Evolutionary conservation across 1,284 basidiomycete genomes (phyloP), one percentile per base, ranked within the genome.

Genomic region (Ceratobasidium sp.): DNA sequence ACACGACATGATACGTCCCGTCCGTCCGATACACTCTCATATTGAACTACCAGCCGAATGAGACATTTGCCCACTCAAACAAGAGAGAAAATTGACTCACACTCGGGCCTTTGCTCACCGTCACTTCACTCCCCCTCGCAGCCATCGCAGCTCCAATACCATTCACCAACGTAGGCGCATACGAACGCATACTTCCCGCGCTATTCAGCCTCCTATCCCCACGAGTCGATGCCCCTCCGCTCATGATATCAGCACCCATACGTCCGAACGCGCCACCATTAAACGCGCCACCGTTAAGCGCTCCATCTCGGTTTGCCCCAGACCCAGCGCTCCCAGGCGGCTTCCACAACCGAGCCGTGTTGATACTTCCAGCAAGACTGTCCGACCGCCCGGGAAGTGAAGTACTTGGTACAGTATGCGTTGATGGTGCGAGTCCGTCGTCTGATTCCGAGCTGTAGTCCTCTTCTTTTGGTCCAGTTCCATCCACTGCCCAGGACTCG

Each of bases 1-100:
- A 87, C 60, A 94, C 89, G 64, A 95, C 90, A 78, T 93, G 91
- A 83, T 93, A 96, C 4, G 91, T 90, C 58, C 91, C 91, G 81
- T 95, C 93, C 28, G 90, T 90, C 63, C 92, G 90, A 84, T 96
- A 95, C 81, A 98, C 92, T 61, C 96, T 91, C 73, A 96, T 84
- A 77, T 84, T 86, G 81, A 87, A 84, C 83, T 87, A 81, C 3
- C n/a, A 10, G 26, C 23, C n/a, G 42, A 5, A 42, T 40, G 2
- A 63, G 15, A 18, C 13, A 18, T 9, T 26, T 58, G 26, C 63
- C 55, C 58, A 15, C 15, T 42, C 18, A 72, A 33, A 51, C 18
- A 63, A 39, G 53, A 53, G 13, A 12, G 46, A 18, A 23, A 44
- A 18, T n/a, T 23, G 40, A 68, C 76, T 70, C 40, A 69, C 58